Conservation (phyloP, 495 filamentous ascomycete genomes). For the Oidiodendron maius region DNA sequence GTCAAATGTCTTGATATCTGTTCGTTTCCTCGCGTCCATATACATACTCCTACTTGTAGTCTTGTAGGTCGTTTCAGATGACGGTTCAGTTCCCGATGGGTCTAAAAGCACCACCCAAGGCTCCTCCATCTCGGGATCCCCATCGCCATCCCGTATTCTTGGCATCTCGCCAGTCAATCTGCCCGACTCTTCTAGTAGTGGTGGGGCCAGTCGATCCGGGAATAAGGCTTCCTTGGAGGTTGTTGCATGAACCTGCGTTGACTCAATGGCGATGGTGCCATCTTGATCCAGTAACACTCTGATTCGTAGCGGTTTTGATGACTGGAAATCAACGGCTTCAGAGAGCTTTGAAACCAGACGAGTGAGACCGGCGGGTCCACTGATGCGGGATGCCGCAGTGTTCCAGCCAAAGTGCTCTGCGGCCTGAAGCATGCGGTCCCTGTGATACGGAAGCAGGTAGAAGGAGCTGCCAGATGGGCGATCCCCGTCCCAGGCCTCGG, state of each 20-base stretch:
- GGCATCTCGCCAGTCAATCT: slow-evolving; percentile 19
- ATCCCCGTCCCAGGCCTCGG: slow-evolving; percentile 20
- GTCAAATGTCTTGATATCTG: slow-evolving; percentile 41
- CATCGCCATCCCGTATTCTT: slow-evolving; percentile 9
- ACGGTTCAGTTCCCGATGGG: slow-evolving; percentile 38
- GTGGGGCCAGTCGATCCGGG: slow-evolving; percentile 27
- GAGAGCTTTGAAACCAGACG: slow-evolving; percentile 13
- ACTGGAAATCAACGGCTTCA: slow-evolving; percentile 9
- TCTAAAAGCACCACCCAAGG: slow-evolving; percentile 54
- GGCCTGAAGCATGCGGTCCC: slow-evolving; percentile 69
- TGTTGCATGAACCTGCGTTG: slow-evolving; percentile 34
- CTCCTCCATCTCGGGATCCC: slow-evolving; percentile 24
- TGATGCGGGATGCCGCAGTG: slow-evolving; percentile 33
- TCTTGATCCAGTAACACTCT: slow-evolving; percentile 45
- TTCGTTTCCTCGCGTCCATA: slow-evolving; percentile 51
- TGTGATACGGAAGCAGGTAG: slow-evolving; percentile 80
- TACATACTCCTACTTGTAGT: slow-evolving; percentile 65
- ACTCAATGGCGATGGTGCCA: slow-evolving; percentile 45
- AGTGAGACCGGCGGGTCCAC: slow-evolving; percentile 36
- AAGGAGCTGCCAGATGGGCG: slow-evolving; percentile 51
- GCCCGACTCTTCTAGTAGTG: not conserved
- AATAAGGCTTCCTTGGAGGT: slow-evolving; percentile 49
- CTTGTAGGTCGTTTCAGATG: slow-evolving; percentile 68
- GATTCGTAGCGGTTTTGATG: slow-evolving; percentile 34
- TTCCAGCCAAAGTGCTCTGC: slow-evolving; percentile 64